A percentile compares a stretch with the other conserved stretches of the same genome.
phyloP scores from a whole-genome alignment of 176 grass and related monocot species.

The Olyra latifolia region DNA sequence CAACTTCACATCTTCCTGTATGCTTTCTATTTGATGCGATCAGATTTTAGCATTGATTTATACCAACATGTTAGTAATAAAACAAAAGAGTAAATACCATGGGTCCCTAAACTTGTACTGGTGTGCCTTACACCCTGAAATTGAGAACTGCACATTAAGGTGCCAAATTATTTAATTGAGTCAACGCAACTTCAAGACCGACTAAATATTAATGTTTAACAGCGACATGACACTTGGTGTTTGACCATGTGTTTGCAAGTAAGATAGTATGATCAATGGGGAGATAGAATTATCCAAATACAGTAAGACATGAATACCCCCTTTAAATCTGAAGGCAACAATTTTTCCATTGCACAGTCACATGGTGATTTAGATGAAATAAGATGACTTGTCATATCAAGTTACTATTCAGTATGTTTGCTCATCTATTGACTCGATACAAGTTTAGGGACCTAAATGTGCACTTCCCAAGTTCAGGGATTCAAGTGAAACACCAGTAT shows the following conservation, averaged over 20 bases:
- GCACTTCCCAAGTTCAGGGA: neutral
- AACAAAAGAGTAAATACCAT: neutral
- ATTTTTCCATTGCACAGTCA: neutral
- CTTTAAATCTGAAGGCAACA: neutral
- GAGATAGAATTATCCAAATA: neutral
- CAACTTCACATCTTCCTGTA: neutral
- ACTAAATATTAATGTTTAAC: neutral
- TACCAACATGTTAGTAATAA: slow-evolving; percentile 4
- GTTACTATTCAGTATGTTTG: neutral
- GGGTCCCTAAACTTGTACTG: neutral
- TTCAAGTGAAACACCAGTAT: neutral
- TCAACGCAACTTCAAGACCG: neutral
- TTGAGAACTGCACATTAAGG: neutral
- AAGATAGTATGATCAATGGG: neutral
- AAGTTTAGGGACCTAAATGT: neutral
- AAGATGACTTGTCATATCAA: slow-evolving; percentile 5
- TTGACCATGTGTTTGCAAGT: neutral
- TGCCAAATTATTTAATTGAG: neutral
- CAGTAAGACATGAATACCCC: neutral
- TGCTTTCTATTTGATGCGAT: neutral
- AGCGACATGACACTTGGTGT: neutral
- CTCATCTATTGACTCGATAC: neutral
- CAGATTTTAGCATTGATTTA: neutral
- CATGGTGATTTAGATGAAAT: neutral
- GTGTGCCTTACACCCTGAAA: neutral